Evolutionary conservation across 1,284 basidiomycete species (phyloP).

Genomic region (Cutaneotrichosporon mucoides): DNA sequence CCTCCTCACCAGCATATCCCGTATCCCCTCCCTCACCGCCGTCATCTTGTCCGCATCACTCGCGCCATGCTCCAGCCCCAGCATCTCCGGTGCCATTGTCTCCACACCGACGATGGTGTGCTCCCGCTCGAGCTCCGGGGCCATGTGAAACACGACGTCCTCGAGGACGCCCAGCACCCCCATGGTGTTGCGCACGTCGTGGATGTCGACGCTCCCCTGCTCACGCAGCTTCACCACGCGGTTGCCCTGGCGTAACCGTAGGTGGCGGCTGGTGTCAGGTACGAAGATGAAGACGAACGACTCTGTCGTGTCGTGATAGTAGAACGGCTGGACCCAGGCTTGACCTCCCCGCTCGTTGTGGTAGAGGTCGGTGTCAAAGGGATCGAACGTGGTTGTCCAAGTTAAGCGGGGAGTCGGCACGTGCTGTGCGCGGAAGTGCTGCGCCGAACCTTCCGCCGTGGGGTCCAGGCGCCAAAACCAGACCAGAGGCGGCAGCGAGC

Average conservation of each 20-base stretch:
- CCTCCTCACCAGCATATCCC: not conserved
- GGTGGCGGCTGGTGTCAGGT: not conserved
- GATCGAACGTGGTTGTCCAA: not conserved
- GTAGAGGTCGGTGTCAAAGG: not conserved
- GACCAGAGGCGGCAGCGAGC: not conserved
- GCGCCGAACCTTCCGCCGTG: not conserved
- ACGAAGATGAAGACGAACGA: not conserved
- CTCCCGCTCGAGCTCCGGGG: not conserved
- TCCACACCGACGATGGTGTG: not conserved
- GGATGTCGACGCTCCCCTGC: not conserved
- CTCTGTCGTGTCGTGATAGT: not conserved
- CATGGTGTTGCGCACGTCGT: not conserved
- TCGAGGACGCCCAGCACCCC: not conserved
- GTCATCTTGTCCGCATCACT: not conserved
- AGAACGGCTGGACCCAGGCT: not conserved
- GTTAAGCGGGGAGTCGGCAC: not conserved
- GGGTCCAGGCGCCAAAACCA: not conserved
- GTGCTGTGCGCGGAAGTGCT: not conserved
- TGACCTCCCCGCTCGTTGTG: not conserved
- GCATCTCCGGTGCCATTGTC: not conserved
- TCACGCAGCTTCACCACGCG: not conserved
- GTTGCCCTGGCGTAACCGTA: not conserved
- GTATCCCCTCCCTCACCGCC: not conserved
- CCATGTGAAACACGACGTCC: constrained; percentile 1
- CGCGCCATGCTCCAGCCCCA: not conserved